A percentile compares a stretch with the other conserved stretches of the same genome.
Conservation (phyloP, 2,329 filamentous ascomycete species). For the Epicoccum nigrum region DNA sequence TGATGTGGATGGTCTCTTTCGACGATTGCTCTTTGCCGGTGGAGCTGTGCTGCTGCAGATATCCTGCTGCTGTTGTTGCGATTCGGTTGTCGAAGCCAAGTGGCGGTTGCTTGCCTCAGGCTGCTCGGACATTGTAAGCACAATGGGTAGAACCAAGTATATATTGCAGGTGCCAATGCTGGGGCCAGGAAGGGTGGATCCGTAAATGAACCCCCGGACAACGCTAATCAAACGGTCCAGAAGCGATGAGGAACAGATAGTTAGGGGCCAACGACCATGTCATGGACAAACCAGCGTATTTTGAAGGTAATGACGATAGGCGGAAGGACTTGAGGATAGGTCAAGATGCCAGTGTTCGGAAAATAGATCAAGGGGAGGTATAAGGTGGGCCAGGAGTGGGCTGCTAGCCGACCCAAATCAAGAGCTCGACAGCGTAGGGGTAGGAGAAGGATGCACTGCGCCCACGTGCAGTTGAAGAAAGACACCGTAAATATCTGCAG, state of each 20-base stretch:
- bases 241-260: slow-evolving; percentile 42
- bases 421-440: slow-evolving; percentile 39
- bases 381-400: slow-evolving; percentile 35
- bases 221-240: slow-evolving; percentile 37
- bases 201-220: slow-evolving; percentile 39
- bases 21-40: slow-evolving; percentile 26
- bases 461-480: slow-evolving; percentile 36
- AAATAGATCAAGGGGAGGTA: slow-evolving; percentile 30
- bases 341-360: slow-evolving; percentile 39
- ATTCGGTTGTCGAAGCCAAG: slow-evolving; percentile 32
- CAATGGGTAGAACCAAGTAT: slow-evolving; percentile 37
- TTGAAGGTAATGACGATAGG: slow-evolving; percentile 36
- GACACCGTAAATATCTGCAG: slow-evolving; percentile 47
- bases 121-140: slow-evolving; percentile 41
- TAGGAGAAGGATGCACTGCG: slow-evolving; percentile 37
- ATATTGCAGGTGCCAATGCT: slow-evolving; percentile 36
- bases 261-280: slow-evolving; percentile 41
- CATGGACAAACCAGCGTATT: slow-evolving; percentile 35
- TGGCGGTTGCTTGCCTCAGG: slow-evolving; percentile 42
- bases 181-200: slow-evolving; percentile 40
- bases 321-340: slow-evolving; percentile 35
- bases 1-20: slow-evolving; percentile 29
- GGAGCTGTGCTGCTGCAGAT: slow-evolving; percentile 21
- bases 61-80: slow-evolving; percentile 31
- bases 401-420: slow-evolving; percentile 43